Evolutionary conservation across 202 grass and related monocot species (phyloP), one percentile per base, ranked within the genome.

Genomic region (Schoenoplectus tabernaemontani): DNA sequence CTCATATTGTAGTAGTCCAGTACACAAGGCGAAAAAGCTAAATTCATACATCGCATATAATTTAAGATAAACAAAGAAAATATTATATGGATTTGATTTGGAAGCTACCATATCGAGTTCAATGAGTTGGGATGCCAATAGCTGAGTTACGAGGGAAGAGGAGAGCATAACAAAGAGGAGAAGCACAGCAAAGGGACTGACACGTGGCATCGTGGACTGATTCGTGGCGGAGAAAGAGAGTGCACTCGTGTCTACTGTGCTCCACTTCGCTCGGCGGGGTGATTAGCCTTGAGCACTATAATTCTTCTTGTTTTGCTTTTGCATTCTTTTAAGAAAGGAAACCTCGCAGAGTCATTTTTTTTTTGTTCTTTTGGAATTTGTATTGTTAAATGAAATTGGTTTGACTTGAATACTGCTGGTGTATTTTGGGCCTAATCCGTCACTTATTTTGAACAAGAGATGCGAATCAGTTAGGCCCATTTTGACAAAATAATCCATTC

Each of bases 171-270:
- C 53, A 15, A 76, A 17, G 19, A 83, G 81, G 51, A 72, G 26
- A 5, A 80, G 77, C 11, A 15, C 3, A 62, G 41, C 76, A 16
- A 41, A 64, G 19, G 9, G 34, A 66, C 56, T 48, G 37, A 47
- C 44, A 73, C 67, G 81, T 59, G 57, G 73, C 72, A 78, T 66
- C 63, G 11, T 74, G 33, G 77, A 34, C 54, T 42, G 7, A 67
- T 70, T 65, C 59, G 53, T 81, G 83, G 64, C 63, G 62, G 16
- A 57, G 43, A 12, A 12, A 0, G 69, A 8, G 12, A 17, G 73
- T 16, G 46, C 63, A 13, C 42, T 9, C 10, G 58, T 33, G 44
- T 57, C 44, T 73, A 5, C 30, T 20, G 59, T 57, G 48, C n/a
- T n/a, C n/a, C n/a, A n/a, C 83, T 41, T 46, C 26, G 23, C 30